phyloP scores from a whole-genome alignment of 2,329 filamentous ascomycete genomes.

The Exophiala dermatitidis region DNA sequence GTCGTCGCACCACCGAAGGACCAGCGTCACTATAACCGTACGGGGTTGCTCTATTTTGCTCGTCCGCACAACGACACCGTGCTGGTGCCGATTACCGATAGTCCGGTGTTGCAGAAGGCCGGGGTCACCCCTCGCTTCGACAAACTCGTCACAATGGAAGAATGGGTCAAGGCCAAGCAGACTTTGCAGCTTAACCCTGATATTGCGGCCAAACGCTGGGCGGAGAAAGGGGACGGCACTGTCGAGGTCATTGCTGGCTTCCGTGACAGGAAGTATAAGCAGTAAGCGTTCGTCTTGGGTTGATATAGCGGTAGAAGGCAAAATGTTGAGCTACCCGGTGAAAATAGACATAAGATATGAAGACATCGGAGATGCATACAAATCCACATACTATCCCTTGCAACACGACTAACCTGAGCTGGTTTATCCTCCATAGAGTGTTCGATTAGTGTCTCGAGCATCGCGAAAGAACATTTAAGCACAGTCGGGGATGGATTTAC shows the following conservation, averaged over 20 bases:
- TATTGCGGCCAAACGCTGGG: constrained; percentile 34
- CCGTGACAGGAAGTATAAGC: constrained; percentile 29
- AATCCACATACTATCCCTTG: too few relatives aligned
- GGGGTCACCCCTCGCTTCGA: constrained; percentile 33
- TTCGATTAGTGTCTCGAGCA: too few relatives aligned
- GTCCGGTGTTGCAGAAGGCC: constrained; percentile 29
- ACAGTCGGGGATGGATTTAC: too few relatives aligned
- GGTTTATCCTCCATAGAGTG: too few relatives aligned
- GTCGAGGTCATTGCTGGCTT: constrained; percentile 35
- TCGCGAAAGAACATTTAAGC: too few relatives aligned
- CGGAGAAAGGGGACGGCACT: constrained; percentile 33
- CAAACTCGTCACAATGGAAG: constrained; percentile 40
- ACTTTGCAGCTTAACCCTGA: constrained; percentile 35
- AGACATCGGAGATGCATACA: too few relatives aligned
- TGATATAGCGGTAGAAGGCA: too few relatives aligned
- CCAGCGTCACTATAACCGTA: constrained; percentile 39
- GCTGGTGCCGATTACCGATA: constrained; percentile 31
- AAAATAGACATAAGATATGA: too few relatives aligned
- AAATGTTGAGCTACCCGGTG: too few relatives aligned
- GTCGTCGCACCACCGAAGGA: constrained; percentile 44
- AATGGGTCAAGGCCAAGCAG: constrained; percentile 40
- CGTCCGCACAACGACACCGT: constrained; percentile 42
- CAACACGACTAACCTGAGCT: too few relatives aligned
- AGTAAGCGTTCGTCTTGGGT: not conserved
- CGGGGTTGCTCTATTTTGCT: constrained; percentile 43